A percentile compares a stretch with the other conserved stretches of the same genome.
Conservation (phyloP, 768 basidiomycete species). For the Kwoniella mangroviensis region DNA sequence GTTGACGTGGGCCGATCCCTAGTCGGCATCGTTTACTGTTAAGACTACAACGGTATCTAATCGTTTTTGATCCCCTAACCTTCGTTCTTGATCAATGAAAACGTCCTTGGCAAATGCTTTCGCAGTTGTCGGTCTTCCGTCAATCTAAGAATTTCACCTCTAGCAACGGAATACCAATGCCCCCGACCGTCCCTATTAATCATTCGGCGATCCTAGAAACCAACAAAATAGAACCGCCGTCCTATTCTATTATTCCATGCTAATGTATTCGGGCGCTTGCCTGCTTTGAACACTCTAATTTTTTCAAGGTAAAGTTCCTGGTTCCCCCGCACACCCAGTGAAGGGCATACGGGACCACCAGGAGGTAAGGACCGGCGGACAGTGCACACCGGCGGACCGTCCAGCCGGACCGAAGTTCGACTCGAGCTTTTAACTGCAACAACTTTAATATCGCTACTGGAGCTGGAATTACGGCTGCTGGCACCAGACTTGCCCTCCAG, state of each 20-base stretch:
- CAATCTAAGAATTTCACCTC: constrained; percentile 87
- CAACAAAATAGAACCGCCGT: constrained; percentile 81
- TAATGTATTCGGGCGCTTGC: constrained; percentile 77
- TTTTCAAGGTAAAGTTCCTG: constrained; percentile 81
- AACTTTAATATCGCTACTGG: constrained; percentile 61
- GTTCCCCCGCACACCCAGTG: constrained; percentile 71
- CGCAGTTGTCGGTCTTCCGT: constrained; percentile 78
- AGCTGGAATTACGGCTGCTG: constrained; percentile 59
- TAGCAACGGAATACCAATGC: constrained; percentile 79
- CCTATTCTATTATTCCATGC: constrained; percentile 83
- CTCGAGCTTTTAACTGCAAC: constrained; percentile 62
- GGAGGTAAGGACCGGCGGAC: constrained; percentile 70
- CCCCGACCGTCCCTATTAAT: constrained; percentile 82
- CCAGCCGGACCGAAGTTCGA: constrained; percentile 65
- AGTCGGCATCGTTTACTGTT: constrained; percentile 83
- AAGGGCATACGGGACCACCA: constrained; percentile 74
- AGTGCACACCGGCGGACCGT: constrained; percentile 72
- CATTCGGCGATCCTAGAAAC: constrained; percentile 78
- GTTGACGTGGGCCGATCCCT: constrained; percentile 73
- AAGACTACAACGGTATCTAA: constrained; percentile 83
- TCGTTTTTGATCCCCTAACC: constrained; percentile 83
- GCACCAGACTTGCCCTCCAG: constrained; percentile 63
- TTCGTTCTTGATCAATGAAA: constrained; percentile 85
- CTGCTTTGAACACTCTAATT: constrained; percentile 84
- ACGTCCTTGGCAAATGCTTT: constrained; percentile 85